These are phyloP conservation scores for Stentor roeselii DNA, from an alignment of 73 alveolate genomes.

Conservation along the genomic window DNA sequence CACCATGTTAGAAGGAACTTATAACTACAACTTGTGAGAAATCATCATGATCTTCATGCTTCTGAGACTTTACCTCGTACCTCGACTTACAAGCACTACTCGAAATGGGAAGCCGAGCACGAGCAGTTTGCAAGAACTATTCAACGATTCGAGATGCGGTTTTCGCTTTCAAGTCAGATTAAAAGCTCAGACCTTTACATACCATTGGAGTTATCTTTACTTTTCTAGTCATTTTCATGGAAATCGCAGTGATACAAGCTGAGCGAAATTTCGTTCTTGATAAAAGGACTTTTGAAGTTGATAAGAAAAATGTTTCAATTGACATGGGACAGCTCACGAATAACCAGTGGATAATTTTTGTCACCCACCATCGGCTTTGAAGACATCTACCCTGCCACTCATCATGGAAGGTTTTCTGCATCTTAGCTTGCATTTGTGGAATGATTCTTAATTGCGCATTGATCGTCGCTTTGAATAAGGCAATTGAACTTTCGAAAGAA, in stretches of 20 bases:
- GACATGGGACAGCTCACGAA: constrained; percentile 35
- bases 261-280: constrained; percentile 18
- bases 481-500: constrained; percentile 33
- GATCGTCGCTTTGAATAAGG: constrained; percentile 27
- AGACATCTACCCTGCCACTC: constrained; percentile 65
- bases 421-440: constrained; percentile 52
- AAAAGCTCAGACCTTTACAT: constrained; percentile 41
- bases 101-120: constrained; percentile 46
- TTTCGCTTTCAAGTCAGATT: constrained; percentile 59
- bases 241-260: constrained; percentile 34
- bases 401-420: constrained; percentile 59
- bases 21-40: constrained; percentile 32
- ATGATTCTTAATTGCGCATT: constrained; percentile 34
- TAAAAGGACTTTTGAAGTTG: too few relatives aligned
- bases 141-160: constrained; percentile 17
- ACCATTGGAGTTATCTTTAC: constrained; percentile 30
- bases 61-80: constrained; percentile 31
- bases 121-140: constrained; percentile 33
- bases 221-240: constrained; percentile 13
- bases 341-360: constrained; percentile 58
- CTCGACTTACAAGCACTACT: constrained; percentile 53
- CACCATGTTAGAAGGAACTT: constrained; percentile 11
- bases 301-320: neutral
- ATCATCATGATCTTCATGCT: constrained; percentile 28
- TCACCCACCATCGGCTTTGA: constrained; percentile 74